Base-by-base conservation (phyloP, 2,329 filamentous ascomycete species). In the Ascochyta fabae region DNA sequence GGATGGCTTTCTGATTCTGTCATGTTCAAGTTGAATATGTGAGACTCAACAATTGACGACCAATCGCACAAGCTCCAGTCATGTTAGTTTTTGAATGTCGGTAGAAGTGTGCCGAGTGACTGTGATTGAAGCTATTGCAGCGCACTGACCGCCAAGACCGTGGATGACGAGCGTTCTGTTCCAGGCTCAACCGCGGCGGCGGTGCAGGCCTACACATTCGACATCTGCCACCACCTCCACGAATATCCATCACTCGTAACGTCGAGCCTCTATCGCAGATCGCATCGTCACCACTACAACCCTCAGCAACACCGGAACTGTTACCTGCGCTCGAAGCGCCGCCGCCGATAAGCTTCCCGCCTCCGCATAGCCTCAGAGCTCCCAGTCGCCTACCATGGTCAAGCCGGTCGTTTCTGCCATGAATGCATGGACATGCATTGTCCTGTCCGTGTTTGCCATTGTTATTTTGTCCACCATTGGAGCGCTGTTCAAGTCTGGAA, bases 381-480 rank as follows among this genome's bases (percentile, higher is more conserved):
- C 35, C 16, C 39, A 62, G 34, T 36, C 63, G 65, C 59, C 65
- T 62, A 67, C 42, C 73, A 97, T 97, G 93, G 96, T 97, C 91
- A 97, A 97, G 88, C 93, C 94, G 67, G 83, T 98, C 74, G 91
- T 98, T 68, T 90, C 91, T 74, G 88, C 92, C 65, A 85, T 93
- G 81, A 93, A 96, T 81, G 94, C 93, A 72, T 97, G 93, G 92
- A 91, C 88, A 81, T 96, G 93, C 83, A 89, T 87, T 60, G 81
- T 88, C 72, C 83, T 88, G 64, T 88, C 85, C 50, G 70, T 83
- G 60, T 88, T 88, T 68, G 86, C 84, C 50, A 85, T 88, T 65
- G 75, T 88, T 62, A 88, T 88, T 65, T 81, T 88, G 53, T 86
- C 84, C 51, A 77, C 86, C 62, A 83, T 88, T 59, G 86, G 91